A percentile compares a stretch with the other conserved stretches of the same genome.
These are phyloP conservation scores for Calvatia gigantea DNA, from an alignment of 768 basidiomycete genomes.

Conservation along the genomic window DNA sequence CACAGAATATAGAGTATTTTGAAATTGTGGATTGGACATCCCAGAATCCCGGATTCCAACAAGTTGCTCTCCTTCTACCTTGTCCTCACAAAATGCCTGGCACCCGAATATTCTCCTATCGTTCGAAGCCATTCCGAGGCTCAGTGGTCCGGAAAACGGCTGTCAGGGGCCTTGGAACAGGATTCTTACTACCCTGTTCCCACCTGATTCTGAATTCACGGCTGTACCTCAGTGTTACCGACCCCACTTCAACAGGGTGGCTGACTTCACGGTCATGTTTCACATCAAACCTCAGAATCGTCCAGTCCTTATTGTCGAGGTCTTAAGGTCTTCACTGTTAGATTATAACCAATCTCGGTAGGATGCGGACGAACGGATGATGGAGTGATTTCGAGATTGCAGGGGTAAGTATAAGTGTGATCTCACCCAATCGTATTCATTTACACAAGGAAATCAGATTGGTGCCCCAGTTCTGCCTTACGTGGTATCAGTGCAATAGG, in stretches of 20 bases:
- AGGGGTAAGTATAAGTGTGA: background rate
- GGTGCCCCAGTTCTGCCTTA: background rate
- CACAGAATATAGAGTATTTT: too few relatives aligned
- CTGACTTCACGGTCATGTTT: conserved; percentile 18
- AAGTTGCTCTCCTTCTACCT: too few relatives aligned
- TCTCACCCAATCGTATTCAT: too few relatives aligned
- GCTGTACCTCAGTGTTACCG: conserved; percentile 12
- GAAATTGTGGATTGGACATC: too few relatives aligned
- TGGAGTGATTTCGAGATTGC: conserved; percentile 19
- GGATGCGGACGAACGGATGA: conserved; percentile 20
- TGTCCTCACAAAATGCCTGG: too few relatives aligned
- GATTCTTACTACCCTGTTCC: conserved; percentile 17
- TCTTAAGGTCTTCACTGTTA: conserved; percentile 17
- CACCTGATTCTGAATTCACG: conserved; percentile 12
- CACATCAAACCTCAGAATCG: conserved; percentile 12
- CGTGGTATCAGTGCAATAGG: background rate
- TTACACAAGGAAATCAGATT: background rate
- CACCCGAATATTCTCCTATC: background rate
- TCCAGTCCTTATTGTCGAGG: conserved; percentile 28
- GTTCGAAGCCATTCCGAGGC: conserved; percentile 11
- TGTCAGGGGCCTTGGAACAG: conserved; percentile 16
- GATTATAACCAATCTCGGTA: conserved; percentile 16
- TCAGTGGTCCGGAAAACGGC: conserved; percentile 2
- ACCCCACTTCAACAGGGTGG: background rate
- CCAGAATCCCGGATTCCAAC: too few relatives aligned